phyloP scores from a whole-genome alignment of 129 eudicot species.

The Flaveria trinervia region DNA sequence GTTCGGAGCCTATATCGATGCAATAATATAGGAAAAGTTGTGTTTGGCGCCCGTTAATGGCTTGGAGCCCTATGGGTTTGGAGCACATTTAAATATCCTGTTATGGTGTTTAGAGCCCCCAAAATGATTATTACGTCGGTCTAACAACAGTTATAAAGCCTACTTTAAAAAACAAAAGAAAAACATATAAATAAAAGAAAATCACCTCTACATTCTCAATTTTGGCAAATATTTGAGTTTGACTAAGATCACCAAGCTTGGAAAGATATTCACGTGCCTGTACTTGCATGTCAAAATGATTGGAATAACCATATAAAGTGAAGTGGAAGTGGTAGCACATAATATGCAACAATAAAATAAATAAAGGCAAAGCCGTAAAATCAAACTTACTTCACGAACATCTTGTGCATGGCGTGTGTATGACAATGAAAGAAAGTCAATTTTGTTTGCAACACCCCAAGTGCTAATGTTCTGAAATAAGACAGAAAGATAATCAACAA shows the following conservation, averaged over 20 bases:
- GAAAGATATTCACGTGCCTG: conserved; percentile 89
- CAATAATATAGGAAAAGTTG: too few species aligned
- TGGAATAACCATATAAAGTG: not conserved
- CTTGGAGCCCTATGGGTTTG: too few species aligned
- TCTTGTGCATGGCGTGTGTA: conserved; percentile 94
- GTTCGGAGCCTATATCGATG: too few species aligned
- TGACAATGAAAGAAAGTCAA: conserved; percentile 93
- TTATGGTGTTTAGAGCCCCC: too few species aligned
- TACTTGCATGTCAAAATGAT: not conserved
- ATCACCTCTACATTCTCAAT: conserved; percentile 88
- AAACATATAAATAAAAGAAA: conserved; percentile 8
- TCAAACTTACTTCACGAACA: conserved; percentile 79
- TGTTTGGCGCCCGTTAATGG: too few species aligned
- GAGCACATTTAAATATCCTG: too few species aligned
- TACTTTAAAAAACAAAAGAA: not conserved
- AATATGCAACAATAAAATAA: not conserved
- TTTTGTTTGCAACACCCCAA: conserved; percentile 91
- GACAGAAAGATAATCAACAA: not conserved
- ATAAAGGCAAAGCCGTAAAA: not conserved
- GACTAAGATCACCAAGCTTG: conserved; percentile 87
- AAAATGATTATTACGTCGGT: too few species aligned
- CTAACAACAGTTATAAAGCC: not conserved
- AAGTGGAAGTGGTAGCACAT: conserved; percentile 7
- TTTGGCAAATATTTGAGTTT: conserved; percentile 94
- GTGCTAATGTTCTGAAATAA: conserved; percentile 75